phyloP scores from a whole-genome alignment of 225 moss, liverwort and hornwort species.

The Pseudoscleropodium purum region DNA sequence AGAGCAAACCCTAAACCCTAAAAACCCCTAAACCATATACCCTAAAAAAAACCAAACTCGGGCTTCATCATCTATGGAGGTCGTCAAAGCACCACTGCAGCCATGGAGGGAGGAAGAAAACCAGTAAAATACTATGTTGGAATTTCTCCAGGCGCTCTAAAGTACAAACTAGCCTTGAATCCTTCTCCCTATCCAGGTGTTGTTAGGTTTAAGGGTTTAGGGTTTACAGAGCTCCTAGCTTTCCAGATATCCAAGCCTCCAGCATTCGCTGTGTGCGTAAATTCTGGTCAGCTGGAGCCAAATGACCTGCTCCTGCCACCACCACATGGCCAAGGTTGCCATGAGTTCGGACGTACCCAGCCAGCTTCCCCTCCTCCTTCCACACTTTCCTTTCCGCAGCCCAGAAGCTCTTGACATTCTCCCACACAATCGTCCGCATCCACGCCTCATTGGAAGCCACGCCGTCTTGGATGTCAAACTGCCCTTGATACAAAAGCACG shows the following conservation, averaged over 20 bases:
- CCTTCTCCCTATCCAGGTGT: neutral
- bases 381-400: slow-evolving; percentile 29
- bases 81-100: neutral
- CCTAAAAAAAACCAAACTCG: neutral
- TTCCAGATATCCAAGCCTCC: slow-evolving; percentile 40
- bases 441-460: slow-evolving; percentile 39
- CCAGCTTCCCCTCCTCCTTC: slow-evolving; percentile 30
- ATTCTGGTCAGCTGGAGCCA: slow-evolving; percentile 30
- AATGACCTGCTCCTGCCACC: slow-evolving; percentile 39
- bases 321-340: slow-evolving; percentile 36
- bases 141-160: neutral
- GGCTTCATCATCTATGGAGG: neutral
- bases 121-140: neutral
- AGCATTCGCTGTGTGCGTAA: slow-evolving; percentile 26
- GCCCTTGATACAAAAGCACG: slow-evolving; percentile 43
- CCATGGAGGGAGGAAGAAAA: neutral
- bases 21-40: no score
- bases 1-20: neutral
- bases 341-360: slow-evolving; percentile 31
- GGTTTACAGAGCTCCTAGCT: slow-evolving; percentile 8
- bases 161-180: neutral
- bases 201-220: neutral
- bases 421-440: slow-evolving; percentile 33
- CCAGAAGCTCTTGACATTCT: slow-evolving; percentile 4
- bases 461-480: slow-evolving; percentile 42